phyloP scores from a whole-genome alignment of 768 basidiomycete species.

The Podaxis sp. region DNA sequence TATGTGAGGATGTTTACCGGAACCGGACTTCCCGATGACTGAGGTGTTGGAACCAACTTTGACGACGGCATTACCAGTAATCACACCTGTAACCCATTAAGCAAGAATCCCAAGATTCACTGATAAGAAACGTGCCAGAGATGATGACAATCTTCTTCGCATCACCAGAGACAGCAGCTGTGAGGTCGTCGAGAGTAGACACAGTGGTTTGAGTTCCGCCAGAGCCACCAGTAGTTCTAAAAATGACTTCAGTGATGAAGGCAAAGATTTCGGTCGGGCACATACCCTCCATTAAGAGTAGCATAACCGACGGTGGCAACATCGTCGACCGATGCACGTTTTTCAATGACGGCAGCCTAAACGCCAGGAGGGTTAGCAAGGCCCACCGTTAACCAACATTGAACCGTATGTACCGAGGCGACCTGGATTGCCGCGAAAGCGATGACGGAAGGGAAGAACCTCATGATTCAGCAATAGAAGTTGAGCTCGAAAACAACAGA shows the following conservation, averaged over 20 bases:
- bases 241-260: background rate
- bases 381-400: too few species aligned
- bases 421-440: conserved; percentile 27
- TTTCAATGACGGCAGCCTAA: conserved; percentile 13
- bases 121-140: conserved; percentile 23
- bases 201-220: conserved; percentile 41
- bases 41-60: conserved; percentile 41
- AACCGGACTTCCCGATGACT: conserved; percentile 34
- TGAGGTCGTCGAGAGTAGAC: conserved; percentile 35
- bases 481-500: background rate
- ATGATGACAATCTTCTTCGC: conserved; percentile 41
- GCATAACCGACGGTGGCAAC: conserved; percentile 37
- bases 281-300: conserved; percentile 32
- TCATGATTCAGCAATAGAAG: conserved; percentile 19
- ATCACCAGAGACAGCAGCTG: conserved; percentile 35
- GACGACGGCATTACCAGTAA: conserved; percentile 39
- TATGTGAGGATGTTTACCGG: conserved; percentile 20
- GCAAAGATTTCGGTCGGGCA: background rate
- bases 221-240: conserved; percentile 39
- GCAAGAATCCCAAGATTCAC: background rate
- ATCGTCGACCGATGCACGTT: conserved; percentile 33
- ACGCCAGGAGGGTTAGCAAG: background rate
- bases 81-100: conserved; percentile 26
- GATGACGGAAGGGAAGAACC: conserved; percentile 28
- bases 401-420: conserved; percentile 19